phyloP scores from a whole-genome alignment of 495 filamentous ascomycete genomes.

The Aspergillus leporis region DNA sequence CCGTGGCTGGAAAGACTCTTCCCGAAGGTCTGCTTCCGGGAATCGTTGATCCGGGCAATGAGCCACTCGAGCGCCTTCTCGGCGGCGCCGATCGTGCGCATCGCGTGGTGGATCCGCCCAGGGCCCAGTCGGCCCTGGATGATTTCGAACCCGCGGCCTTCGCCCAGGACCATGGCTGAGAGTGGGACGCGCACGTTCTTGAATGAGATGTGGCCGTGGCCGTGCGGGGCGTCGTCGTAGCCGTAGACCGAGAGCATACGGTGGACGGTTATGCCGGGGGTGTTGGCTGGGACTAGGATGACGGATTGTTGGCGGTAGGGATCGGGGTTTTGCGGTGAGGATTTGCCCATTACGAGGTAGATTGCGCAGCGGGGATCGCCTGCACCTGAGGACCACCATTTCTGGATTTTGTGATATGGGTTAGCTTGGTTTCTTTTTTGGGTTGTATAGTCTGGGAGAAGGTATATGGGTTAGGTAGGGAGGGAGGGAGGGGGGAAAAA shows the following conservation, averaged over 20 bases:
- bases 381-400: conserved; percentile 96
- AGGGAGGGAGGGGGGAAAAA: neutral
- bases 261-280: conserved; percentile 76
- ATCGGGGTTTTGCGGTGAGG: conserved; percentile 67
- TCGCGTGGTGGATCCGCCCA: conserved; percentile 91
- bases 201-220: conserved; percentile 88
- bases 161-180: conserved; percentile 78
- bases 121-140: conserved; percentile 92
- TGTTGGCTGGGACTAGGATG: conserved; percentile 74
- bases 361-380: conserved; percentile 87
- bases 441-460: no score
- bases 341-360: conserved; percentile 93
- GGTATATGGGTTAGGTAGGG: conserved; percentile 1
- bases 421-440: no score
- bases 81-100: conserved; percentile 85
- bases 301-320: conserved; percentile 87
- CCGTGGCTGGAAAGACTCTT: conserved; percentile 78
- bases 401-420: no score
- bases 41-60: conserved; percentile 86
- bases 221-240: conserved; percentile 93
- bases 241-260: conserved; percentile 89
- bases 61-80: conserved; percentile 87
- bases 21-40: conserved; percentile 81
- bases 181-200: conserved; percentile 79
- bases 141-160: conserved; percentile 93